Percentiles rank a stretch among this genome's conserved stretches.
Evolutionary conservation across 306 rosid species (phyloP).

Genomic region (Dalbergia oliveri): DNA sequence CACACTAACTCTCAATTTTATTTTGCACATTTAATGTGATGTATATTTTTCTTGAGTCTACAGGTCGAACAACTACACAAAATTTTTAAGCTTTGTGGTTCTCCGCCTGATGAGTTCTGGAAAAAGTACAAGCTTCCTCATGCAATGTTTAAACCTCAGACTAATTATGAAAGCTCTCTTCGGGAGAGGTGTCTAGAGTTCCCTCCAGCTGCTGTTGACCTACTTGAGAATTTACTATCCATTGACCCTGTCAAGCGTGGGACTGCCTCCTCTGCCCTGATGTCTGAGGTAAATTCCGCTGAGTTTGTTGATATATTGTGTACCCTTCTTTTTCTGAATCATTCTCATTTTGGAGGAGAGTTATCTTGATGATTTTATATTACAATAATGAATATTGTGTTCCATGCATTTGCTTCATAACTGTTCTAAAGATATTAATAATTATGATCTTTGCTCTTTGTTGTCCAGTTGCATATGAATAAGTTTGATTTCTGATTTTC

Average conservation of each 20-base stretch:
- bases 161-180: constrained; percentile 72
- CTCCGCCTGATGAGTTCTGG: constrained; percentile 95
- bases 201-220: constrained; percentile 63
- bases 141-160: constrained; percentile 89
- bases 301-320: neutral
- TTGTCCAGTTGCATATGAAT: neutral
- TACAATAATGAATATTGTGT: neutral
- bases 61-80: constrained; percentile 98
- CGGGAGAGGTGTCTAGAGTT: constrained; percentile 71
- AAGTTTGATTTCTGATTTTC: constrained; percentile 39
- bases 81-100: constrained; percentile 92
- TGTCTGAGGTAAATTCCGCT: constrained; percentile 72
- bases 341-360: constrained; percentile 10
- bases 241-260: constrained; percentile 79
- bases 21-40: constrained; percentile 21
- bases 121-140: constrained; percentile 84
- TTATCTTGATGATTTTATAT: neutral
- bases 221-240: constrained; percentile 79
- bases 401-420: neutral
- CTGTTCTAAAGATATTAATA: neutral
- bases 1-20: neutral
- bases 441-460: constrained; percentile 12
- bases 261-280: constrained; percentile 88
- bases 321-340: neutral
- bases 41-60: constrained; percentile 23